phyloP scores from a whole-genome alignment of 2,329 filamentous ascomycete genomes.

The Xylaria sp. region DNA sequence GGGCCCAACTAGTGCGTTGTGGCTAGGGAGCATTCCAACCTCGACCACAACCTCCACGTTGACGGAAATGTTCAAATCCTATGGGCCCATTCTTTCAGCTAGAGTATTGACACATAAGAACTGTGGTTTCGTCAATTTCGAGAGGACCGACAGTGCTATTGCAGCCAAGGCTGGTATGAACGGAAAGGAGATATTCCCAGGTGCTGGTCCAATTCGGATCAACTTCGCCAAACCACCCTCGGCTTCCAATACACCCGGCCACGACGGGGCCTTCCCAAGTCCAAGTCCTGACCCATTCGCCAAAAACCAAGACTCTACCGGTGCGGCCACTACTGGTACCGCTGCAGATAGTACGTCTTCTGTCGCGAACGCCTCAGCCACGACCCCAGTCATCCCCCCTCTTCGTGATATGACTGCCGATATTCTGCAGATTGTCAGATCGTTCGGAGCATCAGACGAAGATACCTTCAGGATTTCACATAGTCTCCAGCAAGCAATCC shows the following conservation, averaged over 20 bases:
- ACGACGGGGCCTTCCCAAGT: slow-evolving; percentile 87
- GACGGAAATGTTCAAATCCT: slow-evolving; percentile 94
- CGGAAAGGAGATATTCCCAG: slow-evolving; percentile 97
- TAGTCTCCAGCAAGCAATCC: slow-evolving; percentile 80
- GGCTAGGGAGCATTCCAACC: slow-evolving; percentile 96
- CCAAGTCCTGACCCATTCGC: slow-evolving; percentile 88
- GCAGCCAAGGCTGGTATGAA: slow-evolving; percentile 89
- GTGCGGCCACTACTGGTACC: slow-evolving; percentile 52
- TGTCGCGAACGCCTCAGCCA: slow-evolving; percentile 50
- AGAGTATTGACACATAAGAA: slow-evolving; percentile 98
- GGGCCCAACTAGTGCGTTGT: slow-evolving; percentile 90
- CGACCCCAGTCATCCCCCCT: slow-evolving; percentile 74
- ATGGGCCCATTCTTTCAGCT: slow-evolving; percentile 89
- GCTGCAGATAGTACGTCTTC: slow-evolving; percentile 45
- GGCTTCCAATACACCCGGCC: slow-evolving; percentile 86
- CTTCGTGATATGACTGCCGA: slow-evolving; percentile 83
- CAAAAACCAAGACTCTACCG: slow-evolving; percentile 63
- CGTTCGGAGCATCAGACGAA: slow-evolving; percentile 86
- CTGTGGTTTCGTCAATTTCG: slow-evolving; percentile 98
- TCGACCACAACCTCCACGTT: slow-evolving; percentile 96
- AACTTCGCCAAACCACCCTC: slow-evolving; percentile 97
- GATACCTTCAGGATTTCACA: slow-evolving; percentile 77
- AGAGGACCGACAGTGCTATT: slow-evolving; percentile 88
- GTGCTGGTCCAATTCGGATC: slow-evolving; percentile 92
- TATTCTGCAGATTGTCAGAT: slow-evolving; percentile 84